These are phyloP conservation scores for Monascus ruber DNA, from an alignment of 2,329 filamentous ascomycete species.

Conservation along the genomic window DNA sequence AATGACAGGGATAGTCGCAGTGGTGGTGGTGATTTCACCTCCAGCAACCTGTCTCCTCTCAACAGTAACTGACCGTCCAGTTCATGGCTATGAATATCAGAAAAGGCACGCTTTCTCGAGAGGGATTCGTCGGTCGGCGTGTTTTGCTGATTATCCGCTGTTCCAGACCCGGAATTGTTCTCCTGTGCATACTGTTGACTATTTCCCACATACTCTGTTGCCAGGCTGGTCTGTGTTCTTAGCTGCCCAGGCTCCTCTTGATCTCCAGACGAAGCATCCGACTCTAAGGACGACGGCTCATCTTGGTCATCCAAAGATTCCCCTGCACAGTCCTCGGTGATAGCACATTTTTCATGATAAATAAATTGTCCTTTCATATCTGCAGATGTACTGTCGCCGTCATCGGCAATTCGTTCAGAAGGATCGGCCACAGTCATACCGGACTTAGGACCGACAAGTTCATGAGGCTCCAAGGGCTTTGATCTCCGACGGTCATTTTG, in stretches of 20 bases:
- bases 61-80: constrained; percentile 4
- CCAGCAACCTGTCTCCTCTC: constrained; percentile 10
- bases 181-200: constrained; percentile 13
- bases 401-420: constrained; percentile 15
- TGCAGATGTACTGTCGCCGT: constrained; percentile 14
- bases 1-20: constrained; percentile 31
- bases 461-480: constrained; percentile 66
- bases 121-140: constrained; percentile 9
- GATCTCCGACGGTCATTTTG: constrained; percentile 89
- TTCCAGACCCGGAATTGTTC: constrained; percentile 7
- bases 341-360: constrained; percentile 15
- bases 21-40: constrained; percentile 24
- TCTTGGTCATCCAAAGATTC: constrained; percentile 13
- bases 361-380: constrained; percentile 19
- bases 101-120: constrained; percentile 22
- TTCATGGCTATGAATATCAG: constrained; percentile 14
- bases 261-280: constrained; percentile 12
- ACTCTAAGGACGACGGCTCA: constrained; percentile 14
- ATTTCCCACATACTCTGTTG: constrained; percentile 14
- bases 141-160: constrained; percentile 5
- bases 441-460: constrained; percentile 44
- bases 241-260: constrained; percentile 16
- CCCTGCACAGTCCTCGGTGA: constrained; percentile 7
- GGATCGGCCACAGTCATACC: constrained; percentile 11
- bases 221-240: constrained; percentile 22